Evolutionary conservation across 352 stramenopile genomes (phyloP).

Genomic region (Phytophthora agathidicida): DNA sequence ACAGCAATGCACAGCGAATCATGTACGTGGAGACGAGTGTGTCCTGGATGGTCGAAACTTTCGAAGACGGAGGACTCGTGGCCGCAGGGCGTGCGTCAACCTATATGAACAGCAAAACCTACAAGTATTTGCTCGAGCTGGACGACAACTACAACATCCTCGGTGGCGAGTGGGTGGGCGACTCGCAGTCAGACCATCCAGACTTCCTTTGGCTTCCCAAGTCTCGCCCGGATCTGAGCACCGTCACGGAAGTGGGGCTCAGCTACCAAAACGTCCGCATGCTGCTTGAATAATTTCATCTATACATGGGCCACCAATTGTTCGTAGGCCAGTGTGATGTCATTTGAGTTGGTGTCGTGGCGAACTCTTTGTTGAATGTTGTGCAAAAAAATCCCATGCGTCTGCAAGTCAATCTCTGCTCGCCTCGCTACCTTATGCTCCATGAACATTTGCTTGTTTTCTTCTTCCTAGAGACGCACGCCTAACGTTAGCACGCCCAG

Average conservation of each 20-base stretch:
- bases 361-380: slow-evolving; percentile 14
- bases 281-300: too few relatives aligned
- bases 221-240: slow-evolving; percentile 24
- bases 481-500: too few relatives aligned
- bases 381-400: slow-evolving; percentile 11
- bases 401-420: too few relatives aligned
- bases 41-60: slow-evolving; percentile 51
- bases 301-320: slow-evolving; percentile 34
- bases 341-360: neutral
- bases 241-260: slow-evolving; percentile 37
- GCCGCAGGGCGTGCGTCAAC: slow-evolving; percentile 18
- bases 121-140: slow-evolving; percentile 50
- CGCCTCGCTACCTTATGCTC: too few relatives aligned
- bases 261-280: slow-evolving; percentile 39
- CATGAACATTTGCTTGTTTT: too few relatives aligned
- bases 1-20: slow-evolving; percentile 37
- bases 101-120: slow-evolving; percentile 37
- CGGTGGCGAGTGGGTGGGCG: slow-evolving; percentile 46
- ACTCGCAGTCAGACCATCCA: slow-evolving; percentile 38
- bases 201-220: slow-evolving; percentile 51
- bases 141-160: slow-evolving; percentile 47
- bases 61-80: slow-evolving; percentile 48
- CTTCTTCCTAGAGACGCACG: too few relatives aligned
- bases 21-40: slow-evolving; percentile 51
- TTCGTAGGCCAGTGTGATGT: slow-evolving; percentile 8